Evolutionary conservation across 1,139 yeast genomes (phyloP), one percentile per base, ranked within the genome.

Genomic region (Hansenula anomala): DNA sequence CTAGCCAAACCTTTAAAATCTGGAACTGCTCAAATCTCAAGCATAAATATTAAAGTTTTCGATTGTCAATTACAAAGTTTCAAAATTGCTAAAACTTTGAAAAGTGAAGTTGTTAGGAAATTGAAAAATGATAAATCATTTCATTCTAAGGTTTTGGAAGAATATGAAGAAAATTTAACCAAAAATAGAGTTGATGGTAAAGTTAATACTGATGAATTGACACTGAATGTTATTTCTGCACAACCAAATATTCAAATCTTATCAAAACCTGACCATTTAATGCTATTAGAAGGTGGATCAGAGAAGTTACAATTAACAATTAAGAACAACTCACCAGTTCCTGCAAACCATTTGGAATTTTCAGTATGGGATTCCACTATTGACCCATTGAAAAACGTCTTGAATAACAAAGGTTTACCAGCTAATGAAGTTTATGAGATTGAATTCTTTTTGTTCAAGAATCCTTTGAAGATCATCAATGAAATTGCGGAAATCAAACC

Each of bases 211-310:
- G 39, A 41, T 4, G 16, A 34, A 5, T 29, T 56, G 32, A 45
- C 43, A 4, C 47, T 61, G 7, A 58, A 62, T 5, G 84, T 84
- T 0, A 67, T 83, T 14, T 72, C 80, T 1, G 75, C 82, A 0
- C 90, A 86, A 51, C 95, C 95, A 0, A 62, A 71, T 9, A 61
- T 87, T 35, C 69, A 77, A 2, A 57, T 83, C 8, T 63, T 75
- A 1, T 69, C 73, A 31, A 61, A 76, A 7, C 73, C 79, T 55
- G 66, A 84, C 8, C 70, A 74, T 26, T 54, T 82, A 4, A 81
- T 86, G 88, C 59, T 87, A n/a, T 60, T 87, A 18, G 95, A 87
- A 54, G 96, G 96, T 6, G 95, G 88, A 49, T 64, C 66, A 36
- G 69, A 68, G 38, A 52, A 60, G 4, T 76, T 85, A 41, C 61